A percentile compares a stretch with the other conserved stretches of the same genome.
Conservation (phyloP, 2,329 filamentous ascomycete species). For the Aspergillus latus region DNA sequence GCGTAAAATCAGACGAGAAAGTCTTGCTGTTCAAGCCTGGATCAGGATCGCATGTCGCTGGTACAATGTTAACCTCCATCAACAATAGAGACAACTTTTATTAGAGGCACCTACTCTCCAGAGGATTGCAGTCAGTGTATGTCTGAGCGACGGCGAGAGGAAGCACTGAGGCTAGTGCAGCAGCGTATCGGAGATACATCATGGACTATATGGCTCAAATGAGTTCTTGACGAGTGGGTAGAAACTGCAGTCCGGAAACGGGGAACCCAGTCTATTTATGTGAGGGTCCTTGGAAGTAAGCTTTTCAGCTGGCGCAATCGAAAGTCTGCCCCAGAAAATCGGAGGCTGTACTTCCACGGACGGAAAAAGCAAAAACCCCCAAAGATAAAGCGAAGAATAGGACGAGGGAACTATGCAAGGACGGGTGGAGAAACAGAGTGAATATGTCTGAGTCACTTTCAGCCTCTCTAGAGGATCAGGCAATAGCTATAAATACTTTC, state of each 20-base stretch:
- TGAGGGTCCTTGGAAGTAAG: conserved; percentile 9
- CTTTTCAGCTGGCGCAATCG: conserved; percentile 6
- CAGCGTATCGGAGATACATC: conserved; percentile 36
- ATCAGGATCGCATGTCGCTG: conserved; percentile 63
- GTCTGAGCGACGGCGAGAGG: conserved; percentile 63
- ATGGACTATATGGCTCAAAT: conserved; percentile 4
- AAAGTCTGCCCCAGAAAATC: conserved; percentile 9
- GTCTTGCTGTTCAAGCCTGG: conserved; percentile 60
- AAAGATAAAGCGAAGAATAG: conserved; percentile 9
- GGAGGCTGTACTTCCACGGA: conserved; percentile 2
- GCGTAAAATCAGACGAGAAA: conserved; percentile 41
- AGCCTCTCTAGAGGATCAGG: conserved; percentile 4
- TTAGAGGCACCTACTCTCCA: conserved; percentile 25
- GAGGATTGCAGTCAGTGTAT: conserved; percentile 72
- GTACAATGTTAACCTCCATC: conserved; percentile 9
- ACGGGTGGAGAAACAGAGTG: background rate
- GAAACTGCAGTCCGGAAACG: background rate
- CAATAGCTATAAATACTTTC: conserved; percentile 16
- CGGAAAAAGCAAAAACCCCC: conserved; percentile 7
- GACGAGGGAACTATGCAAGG: conserved; percentile 3
- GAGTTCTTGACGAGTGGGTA: background rate
- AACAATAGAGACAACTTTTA: background rate
- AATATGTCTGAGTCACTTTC: conserved; percentile 1
- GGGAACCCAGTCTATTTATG: conserved; percentile 11
- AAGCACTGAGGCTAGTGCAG: conserved; percentile 32